A percentile compares a stretch with the other conserved stretches of the same genome.
Evolutionary conservation across 345 rosid species (phyloP).

Genomic region (Camelina hispida): DNA sequence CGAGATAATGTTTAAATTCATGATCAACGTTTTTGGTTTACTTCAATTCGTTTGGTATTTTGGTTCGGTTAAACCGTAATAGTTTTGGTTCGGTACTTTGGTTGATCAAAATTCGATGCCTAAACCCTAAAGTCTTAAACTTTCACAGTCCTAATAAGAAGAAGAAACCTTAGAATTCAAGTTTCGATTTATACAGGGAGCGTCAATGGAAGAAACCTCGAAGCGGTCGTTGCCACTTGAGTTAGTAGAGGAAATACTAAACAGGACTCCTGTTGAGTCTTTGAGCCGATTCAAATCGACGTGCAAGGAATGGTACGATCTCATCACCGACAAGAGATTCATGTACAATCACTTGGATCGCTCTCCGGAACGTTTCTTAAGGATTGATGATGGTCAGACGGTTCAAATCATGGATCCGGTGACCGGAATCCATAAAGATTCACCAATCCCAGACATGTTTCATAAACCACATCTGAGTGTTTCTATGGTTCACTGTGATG

Average conservation of each 20-base stretch:
- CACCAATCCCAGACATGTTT: not conserved
- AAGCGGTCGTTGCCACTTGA: not conserved
- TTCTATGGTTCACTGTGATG: slow-evolving; percentile 6
- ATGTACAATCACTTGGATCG: not conserved
- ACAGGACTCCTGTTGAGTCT: not conserved
- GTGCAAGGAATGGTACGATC: not conserved
- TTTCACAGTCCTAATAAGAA: too few species aligned
- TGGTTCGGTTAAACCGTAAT: not conserved
- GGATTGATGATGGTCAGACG: not conserved
- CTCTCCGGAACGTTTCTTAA: not conserved
- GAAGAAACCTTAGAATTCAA: not conserved
- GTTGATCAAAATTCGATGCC: not conserved
- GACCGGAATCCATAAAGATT: not conserved
- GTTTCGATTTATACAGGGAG: not conserved
- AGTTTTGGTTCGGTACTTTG: not conserved
- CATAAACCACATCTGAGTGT: accelerated
- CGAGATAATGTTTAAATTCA: too few species aligned
- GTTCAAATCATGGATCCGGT: not conserved
- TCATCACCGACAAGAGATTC: not conserved
- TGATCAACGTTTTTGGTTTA: not conserved
- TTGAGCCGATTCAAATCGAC: not conserved
- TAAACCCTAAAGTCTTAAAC: not conserved
- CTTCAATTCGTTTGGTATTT: not conserved
- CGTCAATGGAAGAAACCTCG: not conserved
- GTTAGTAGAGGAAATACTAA: not conserved